Conservation (phyloP, 768 basidiomycete genomes). For the Hortiboletus flavorubellus region DNA sequence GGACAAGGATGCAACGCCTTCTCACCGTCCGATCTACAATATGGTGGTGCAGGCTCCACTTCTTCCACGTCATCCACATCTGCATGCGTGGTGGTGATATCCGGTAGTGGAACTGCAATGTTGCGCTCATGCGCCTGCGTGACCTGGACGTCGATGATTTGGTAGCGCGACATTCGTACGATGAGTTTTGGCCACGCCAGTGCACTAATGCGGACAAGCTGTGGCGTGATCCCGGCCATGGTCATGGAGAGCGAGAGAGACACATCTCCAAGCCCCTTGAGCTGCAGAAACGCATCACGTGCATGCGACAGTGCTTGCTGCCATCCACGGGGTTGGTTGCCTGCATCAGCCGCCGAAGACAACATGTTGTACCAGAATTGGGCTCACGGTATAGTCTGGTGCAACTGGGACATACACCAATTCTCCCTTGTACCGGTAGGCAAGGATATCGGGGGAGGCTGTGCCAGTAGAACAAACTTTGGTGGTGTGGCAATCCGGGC, state of each 20-base stretch:
- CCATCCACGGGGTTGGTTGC: background rate
- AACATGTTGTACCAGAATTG: background rate
- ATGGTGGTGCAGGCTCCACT: conserved; percentile 38
- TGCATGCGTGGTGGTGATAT: conserved; percentile 26
- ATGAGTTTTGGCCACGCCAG: conserved; percentile 47
- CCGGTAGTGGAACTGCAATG: conserved; percentile 21
- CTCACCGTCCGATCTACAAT: conserved; percentile 20
- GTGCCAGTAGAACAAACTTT: background rate
- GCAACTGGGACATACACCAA: conserved; percentile 53
- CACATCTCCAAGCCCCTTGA: conserved; percentile 36
- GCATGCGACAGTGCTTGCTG: conserved; percentile 52
- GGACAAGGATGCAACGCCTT: conserved; percentile 9
- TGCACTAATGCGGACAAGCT: conserved; percentile 47
- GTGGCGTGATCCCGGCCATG: conserved; percentile 32
- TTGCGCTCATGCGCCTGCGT: background rate
- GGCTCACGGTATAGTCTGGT: conserved; percentile 40
- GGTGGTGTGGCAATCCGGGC: background rate
- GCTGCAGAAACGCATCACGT: conserved; percentile 45
- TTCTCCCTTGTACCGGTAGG: conserved; percentile 41
- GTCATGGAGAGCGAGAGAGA: conserved; percentile 46
- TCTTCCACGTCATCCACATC: conserved; percentile 9
- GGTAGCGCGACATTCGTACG: conserved; percentile 40
- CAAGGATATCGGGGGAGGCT: conserved; percentile 39
- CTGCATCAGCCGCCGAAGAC: background rate
- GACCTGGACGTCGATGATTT: conserved; percentile 43